A percentile compares a stretch with the other conserved stretches of the same genome.
Conservation (phyloP, 164 flowering plant species). For the Annona squamosa region DNA sequence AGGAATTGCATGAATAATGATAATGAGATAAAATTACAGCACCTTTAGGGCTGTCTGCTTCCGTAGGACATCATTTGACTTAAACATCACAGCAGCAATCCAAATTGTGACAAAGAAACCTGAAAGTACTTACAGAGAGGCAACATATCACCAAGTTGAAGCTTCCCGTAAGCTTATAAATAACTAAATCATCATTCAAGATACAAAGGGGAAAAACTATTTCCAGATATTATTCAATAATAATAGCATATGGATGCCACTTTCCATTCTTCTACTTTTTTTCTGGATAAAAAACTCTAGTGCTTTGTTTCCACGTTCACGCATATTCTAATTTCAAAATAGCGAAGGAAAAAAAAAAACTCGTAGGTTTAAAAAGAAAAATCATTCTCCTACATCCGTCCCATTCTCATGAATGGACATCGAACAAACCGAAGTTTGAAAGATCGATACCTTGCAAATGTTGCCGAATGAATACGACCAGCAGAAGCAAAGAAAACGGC, state of each 20-base stretch:
- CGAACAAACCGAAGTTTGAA: not conserved
- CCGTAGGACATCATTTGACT: conserved; percentile 87
- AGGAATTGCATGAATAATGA: not conserved
- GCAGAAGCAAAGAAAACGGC: conserved; percentile 82
- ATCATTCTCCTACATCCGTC: not conserved
- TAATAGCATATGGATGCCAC: no score
- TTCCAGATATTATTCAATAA: not conserved
- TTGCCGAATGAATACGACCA: conserved; percentile 94
- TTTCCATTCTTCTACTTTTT: no score
- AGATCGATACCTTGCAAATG: conserved; percentile 72
- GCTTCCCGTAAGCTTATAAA: not conserved
- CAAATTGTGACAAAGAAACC: conserved; percentile 94
- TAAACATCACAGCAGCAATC: conserved; percentile 95
- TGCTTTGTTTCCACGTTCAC: no score
- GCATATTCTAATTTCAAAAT: no score
- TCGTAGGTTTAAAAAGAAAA: not conserved
- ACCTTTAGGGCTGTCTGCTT: conserved; percentile 99
- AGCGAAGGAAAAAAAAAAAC: not conserved
- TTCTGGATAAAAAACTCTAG: no score
- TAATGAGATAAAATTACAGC: conserved; percentile 4
- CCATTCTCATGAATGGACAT: not conserved
- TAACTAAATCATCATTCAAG: not conserved
- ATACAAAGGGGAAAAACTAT: not conserved
- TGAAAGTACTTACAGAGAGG: conserved; percentile 25
- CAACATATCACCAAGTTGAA: not conserved